Conservation (phyloP, 257 asterid genomes). For the Apocynum venetum region DNA sequence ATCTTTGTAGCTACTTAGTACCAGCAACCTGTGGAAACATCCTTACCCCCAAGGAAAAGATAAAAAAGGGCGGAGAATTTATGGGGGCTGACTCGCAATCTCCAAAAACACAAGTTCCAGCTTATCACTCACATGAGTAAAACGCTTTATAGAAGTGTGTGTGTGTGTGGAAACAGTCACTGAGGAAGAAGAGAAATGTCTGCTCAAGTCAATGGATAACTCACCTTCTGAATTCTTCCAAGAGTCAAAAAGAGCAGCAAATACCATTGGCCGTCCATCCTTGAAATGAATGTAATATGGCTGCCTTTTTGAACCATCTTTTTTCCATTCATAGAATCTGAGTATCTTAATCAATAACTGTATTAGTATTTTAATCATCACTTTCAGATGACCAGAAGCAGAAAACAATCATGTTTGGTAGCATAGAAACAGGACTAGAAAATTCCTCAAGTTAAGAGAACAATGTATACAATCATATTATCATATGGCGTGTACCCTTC, state of each 20-base stretch:
- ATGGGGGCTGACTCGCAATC: background rate
- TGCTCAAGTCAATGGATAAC: background rate
- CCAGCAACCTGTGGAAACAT: background rate
- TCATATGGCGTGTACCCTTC: slow-evolving; percentile 60
- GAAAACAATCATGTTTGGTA: background rate
- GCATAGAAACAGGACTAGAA: background rate
- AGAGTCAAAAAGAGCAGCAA: slow-evolving; percentile 87
- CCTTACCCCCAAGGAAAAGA: background rate
- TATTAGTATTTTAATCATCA: background rate
- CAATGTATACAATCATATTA: background rate
- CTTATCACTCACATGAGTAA: background rate
- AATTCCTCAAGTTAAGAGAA: background rate
- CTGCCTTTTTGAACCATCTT: slow-evolving; percentile 83
- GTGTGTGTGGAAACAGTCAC: background rate
- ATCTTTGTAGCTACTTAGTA: background rate
- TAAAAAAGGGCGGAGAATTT: too few species aligned
- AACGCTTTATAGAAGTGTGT: background rate
- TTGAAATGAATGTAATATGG: slow-evolving; percentile 76
- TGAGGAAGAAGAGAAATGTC: background rate
- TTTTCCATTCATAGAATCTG: slow-evolving; percentile 97
- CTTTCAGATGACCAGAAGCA: background rate
- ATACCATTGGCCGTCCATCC: slow-evolving; percentile 82
- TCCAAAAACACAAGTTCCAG: background rate
- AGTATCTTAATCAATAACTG: background rate
- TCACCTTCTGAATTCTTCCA: slow-evolving; percentile 86